phyloP scores from a whole-genome alignment of 164 flowering plant species.

The Cinnamomum micranthum region DNA sequence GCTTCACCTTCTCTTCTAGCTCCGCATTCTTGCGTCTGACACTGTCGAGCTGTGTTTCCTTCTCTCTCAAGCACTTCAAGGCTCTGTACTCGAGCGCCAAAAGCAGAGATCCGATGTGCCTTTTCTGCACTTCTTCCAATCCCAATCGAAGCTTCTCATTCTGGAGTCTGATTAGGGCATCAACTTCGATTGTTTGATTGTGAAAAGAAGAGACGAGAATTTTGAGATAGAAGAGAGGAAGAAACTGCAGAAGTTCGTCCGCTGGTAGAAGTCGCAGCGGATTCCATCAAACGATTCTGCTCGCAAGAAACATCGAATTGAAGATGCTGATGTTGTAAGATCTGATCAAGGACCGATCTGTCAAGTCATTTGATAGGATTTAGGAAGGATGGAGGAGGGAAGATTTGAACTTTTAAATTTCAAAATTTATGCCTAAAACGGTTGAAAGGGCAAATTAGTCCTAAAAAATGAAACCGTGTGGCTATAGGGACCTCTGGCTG shows the following conservation, averaged over 20 bases:
- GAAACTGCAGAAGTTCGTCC: slow-evolving; percentile 12
- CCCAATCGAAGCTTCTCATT: slow-evolving; percentile 24
- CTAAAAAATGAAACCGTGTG: no score
- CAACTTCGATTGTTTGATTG: slow-evolving; percentile 24
- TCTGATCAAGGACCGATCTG: no score
- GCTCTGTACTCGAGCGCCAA: slow-evolving; percentile 17
- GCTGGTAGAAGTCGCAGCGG: slow-evolving; percentile 21
- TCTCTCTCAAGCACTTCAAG: slow-evolving; percentile 19
- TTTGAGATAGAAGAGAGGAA: slow-evolving; percentile 5
- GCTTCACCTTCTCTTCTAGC: slow-evolving; percentile 31
- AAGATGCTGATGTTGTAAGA: background rate
- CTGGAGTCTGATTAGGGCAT: slow-evolving; percentile 27
- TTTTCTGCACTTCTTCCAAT: slow-evolving; percentile 22
- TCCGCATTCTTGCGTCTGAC: slow-evolving; percentile 23
- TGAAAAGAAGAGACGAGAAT: slow-evolving; percentile 12
- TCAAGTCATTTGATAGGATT: no score
- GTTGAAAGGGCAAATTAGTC: no score
- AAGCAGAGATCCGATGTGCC: slow-evolving; percentile 20
- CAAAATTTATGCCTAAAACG: no score
- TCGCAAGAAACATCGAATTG: background rate
- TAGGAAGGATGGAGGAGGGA: no score
- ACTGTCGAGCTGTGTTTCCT: slow-evolving; percentile 22
- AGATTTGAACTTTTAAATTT: no score
- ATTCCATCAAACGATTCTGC: background rate
- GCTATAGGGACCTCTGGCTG: no score